phyloP scores from a whole-genome alignment of 768 basidiomycete species.

The Suillus tomentosus region DNA sequence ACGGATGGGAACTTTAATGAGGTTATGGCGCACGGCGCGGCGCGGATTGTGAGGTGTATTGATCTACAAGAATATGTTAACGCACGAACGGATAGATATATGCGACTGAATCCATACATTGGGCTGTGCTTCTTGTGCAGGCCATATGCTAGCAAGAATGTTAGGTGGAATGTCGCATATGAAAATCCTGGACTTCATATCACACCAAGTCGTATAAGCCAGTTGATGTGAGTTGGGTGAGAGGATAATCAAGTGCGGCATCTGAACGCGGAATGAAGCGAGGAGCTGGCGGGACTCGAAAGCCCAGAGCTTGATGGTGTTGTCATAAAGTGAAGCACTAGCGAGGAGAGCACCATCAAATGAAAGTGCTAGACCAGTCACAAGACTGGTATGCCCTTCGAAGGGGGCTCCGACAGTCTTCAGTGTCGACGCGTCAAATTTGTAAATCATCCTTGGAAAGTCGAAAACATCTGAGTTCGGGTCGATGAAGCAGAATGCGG shows the following conservation, averaged over 20 bases:
- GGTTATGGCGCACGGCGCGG: background rate
- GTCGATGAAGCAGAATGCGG: background rate
- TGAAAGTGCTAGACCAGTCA: background rate
- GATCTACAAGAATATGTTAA: background rate
- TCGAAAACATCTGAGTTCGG: no score
- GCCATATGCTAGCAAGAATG: background rate
- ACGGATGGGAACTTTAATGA: background rate
- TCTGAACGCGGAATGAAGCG: background rate
- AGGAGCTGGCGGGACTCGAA: background rate
- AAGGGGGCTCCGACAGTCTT: background rate
- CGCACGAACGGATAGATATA: background rate
- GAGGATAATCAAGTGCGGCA: background rate
- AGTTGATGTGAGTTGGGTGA: background rate
- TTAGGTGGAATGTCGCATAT: background rate
- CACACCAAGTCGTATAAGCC: background rate
- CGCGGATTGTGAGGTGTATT: background rate
- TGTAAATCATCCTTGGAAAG: no score
- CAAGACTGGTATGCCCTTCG: background rate
- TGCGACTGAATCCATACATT: background rate
- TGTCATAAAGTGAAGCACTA: background rate
- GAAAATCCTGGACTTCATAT: background rate
- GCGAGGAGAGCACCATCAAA: background rate
- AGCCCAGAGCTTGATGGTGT: background rate
- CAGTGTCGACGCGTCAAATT: background rate
- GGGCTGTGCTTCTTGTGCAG: background rate